Evolutionary conservation across 495 filamentous ascomycete genomes (phyloP).

Genomic region (Viridothelium virens): DNA sequence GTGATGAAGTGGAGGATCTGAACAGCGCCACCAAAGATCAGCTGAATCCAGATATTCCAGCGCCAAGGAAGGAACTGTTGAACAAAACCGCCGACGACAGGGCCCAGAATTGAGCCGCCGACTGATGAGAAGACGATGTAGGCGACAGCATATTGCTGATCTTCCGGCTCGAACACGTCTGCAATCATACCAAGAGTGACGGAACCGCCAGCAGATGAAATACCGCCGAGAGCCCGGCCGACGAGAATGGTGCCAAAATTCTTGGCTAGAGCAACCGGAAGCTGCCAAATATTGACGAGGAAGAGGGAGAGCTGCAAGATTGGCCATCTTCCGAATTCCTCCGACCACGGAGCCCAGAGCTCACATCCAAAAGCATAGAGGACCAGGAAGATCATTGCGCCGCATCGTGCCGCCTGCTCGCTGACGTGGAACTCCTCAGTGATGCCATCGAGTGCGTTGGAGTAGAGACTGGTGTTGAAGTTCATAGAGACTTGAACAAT

Average conservation of each 20-base stretch:
- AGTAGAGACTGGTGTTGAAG: slow-evolving; percentile 70
- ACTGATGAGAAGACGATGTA: slow-evolving; percentile 71
- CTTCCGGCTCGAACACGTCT: slow-evolving; percentile 67
- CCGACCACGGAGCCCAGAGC: slow-evolving; percentile 75
- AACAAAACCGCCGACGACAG: slow-evolving; percentile 72
- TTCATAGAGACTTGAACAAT: slow-evolving; percentile 77
- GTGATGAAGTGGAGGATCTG: slow-evolving; percentile 59
- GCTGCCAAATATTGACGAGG: slow-evolving; percentile 67
- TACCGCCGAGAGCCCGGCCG: slow-evolving; percentile 58
- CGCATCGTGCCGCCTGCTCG: slow-evolving; percentile 55
- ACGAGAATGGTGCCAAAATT: slow-evolving; percentile 62
- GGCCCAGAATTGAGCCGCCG: slow-evolving; percentile 66
- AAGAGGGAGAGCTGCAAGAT: slow-evolving; percentile 62
- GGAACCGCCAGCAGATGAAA: slow-evolving; percentile 68
- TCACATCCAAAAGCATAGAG: slow-evolving; percentile 74
- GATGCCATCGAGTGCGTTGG: slow-evolving; percentile 56
- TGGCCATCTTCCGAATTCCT: slow-evolving; percentile 68
- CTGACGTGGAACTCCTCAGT: slow-evolving; percentile 55
- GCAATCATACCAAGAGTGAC: slow-evolving; percentile 79
- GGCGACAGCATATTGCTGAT: slow-evolving; percentile 66
- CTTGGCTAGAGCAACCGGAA: slow-evolving; percentile 62
- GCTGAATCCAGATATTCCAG: slow-evolving; percentile 76
- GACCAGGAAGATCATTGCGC: slow-evolving; percentile 64
- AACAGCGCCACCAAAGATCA: slow-evolving; percentile 62
- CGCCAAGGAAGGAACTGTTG: slow-evolving; percentile 58